Percentiles rank a stretch among this genome's conserved stretches.
These are phyloP conservation scores for Hypoxylon sp. DNA, from an alignment of 2,329 filamentous ascomycete species.

Conservation along the genomic window DNA sequence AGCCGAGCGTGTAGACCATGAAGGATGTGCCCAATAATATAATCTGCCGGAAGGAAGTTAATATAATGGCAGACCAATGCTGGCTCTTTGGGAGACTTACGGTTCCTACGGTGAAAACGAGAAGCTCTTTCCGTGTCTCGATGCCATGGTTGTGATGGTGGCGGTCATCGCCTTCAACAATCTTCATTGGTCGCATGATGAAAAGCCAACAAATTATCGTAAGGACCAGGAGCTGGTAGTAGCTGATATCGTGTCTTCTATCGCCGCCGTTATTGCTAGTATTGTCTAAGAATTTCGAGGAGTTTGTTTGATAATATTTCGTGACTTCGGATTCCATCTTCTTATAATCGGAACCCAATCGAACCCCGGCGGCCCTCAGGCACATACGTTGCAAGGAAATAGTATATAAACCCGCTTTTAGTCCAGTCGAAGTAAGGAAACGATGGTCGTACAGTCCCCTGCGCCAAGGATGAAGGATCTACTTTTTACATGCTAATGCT, in stretches of 20 bases:
- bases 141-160: neutral
- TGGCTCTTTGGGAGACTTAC: slow-evolving; percentile 1
- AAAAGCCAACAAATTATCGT: neutral
- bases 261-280: slow-evolving; percentile 1
- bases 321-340: slow-evolving; percentile 6
- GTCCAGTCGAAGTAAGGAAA: neutral
- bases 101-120: neutral
- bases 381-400: neutral
- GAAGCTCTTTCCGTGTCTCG: slow-evolving; percentile 9
- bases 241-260: neutral
- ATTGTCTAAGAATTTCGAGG: neutral
- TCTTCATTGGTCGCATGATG: slow-evolving; percentile 8
- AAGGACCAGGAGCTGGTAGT: neutral
- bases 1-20: slow-evolving; percentile 1
- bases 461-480: neutral
- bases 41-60: slow-evolving; percentile 8
- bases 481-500: neutral
- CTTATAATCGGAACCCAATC: slow-evolving; percentile 8
- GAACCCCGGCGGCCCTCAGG: slow-evolving; percentile 6
- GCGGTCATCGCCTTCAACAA: slow-evolving; percentile 4
- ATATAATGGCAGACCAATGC: neutral
- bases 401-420: neutral
- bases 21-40: slow-evolving; percentile 6
- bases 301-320: neutral
- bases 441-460: neutral